Evolutionary conservation across 257 asterid species (phyloP).

Genomic region (Petrea volubilis): DNA sequence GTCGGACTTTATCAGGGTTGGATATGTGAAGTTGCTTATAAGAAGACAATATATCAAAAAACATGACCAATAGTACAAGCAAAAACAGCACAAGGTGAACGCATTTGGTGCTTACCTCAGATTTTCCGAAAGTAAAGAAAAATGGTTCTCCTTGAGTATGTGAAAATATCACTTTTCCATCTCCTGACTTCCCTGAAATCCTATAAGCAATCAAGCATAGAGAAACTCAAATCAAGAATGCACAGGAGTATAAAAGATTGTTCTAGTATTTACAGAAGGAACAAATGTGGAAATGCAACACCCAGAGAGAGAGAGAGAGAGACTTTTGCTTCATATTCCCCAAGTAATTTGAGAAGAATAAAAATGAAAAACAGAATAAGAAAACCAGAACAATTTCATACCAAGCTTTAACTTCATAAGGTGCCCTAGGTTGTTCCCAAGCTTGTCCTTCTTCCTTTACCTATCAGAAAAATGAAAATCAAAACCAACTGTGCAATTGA

Average conservation of each 20-base stretch:
- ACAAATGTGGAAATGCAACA: background rate
- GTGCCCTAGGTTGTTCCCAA: conserved; percentile 98
- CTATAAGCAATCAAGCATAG: conserved; percentile 38
- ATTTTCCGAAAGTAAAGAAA: conserved; percentile 84
- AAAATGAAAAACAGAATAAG: conserved; percentile 20
- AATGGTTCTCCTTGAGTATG: conserved; percentile 72
- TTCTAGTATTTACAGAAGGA: background rate
- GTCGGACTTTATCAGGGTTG: background rate
- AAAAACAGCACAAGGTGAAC: background rate
- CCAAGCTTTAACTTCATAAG: conserved; percentile 93
- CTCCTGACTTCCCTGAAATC: conserved; percentile 81
- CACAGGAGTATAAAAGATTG: background rate
- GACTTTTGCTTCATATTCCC: background rate
- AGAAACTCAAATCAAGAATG: background rate
- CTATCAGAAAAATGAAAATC: conserved; percentile 44
- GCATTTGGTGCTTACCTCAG: conserved; percentile 55
- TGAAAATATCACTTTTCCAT: conserved; percentile 65
- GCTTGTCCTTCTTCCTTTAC: conserved; percentile 85
- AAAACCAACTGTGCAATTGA: conserved; percentile 5
- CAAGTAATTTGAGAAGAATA: conserved; percentile 7
- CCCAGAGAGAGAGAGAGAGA: background rate
- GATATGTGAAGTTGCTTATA: background rate
- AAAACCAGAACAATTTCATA: conserved; percentile 30
- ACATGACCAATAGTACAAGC: conserved; percentile 1
- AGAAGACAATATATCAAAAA: conserved; percentile 7